Base-by-base conservation (phyloP, 306 rosid genomes). In the Trifolium dubium region DNA sequence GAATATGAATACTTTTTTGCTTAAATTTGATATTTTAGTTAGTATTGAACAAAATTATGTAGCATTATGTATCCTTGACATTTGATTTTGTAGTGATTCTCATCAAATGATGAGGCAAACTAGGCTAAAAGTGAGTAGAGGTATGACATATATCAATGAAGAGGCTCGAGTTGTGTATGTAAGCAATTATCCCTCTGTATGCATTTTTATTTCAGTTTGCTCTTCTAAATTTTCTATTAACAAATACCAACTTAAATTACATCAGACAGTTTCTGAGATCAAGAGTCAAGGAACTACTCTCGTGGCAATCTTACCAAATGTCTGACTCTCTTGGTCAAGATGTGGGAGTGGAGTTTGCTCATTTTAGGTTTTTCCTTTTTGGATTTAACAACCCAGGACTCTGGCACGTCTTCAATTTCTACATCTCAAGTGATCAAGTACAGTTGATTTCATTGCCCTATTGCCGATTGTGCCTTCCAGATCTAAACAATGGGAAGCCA, bases 401-500 rank as follows among this genome's bases (percentile, higher is more conserved):
- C 6, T 14, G 65, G 40, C 10, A 60, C 40, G n/a, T 29, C 37
- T 31, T 31, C 43, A 31, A 60, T 14, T 31, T 60, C 66, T 32
- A 60, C 66, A 32, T 58, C 64, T 28, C 32, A 58, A 58, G 10
- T 60, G 66, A 32, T 60, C 43, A 31, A 60, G 41, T 60, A 60
- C 19, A 58, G 72, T 19, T 7, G 56, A 8, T 75, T 55, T 19
- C 23, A 0, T 15, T 79, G 76, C 31, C 69, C 66, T 23, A 31
- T 12, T 15, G 37, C 12, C 4, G 2, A 59, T 18, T 15, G 39
- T 77, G 58, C 7, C 39, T 11, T 55, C 11, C 6, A 51, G n/a
- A 68, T 15, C 68, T 13, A 30, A 60, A 47, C 44, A 47, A 23
- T 65, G 75, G 49, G 40, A 67, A 59, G 64, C 53, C 17, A 59